Conservation (phyloP, 495 filamentous ascomycete genomes). For the Neurospora discreta region DNA sequence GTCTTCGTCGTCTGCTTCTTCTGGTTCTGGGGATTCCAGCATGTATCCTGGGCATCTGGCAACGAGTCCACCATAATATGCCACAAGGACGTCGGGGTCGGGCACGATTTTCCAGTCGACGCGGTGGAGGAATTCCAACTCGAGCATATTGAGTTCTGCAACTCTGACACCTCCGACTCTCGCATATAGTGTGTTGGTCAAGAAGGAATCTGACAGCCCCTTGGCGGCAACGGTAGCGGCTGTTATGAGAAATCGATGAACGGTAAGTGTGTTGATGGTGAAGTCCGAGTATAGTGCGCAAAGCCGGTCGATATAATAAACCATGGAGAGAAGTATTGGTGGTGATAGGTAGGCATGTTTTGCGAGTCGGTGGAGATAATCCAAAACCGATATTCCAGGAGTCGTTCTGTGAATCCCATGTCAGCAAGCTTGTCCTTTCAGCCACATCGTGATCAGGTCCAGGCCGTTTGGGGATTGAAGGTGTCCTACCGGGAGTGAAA, state of each 20-base stretch:
- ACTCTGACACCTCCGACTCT: constrained; percentile 85
- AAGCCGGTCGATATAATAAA: constrained; percentile 96
- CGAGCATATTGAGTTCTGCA: constrained; percentile 80
- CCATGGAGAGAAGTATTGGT: constrained; percentile 96
- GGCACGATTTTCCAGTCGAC: constrained; percentile 97
- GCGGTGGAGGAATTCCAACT: constrained; percentile 82
- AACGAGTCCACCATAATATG: constrained; percentile 84
- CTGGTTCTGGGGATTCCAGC: constrained; percentile 23
- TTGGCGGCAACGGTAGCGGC: constrained; percentile 93
- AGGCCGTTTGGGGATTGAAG: neutral
- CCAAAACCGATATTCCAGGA: constrained; percentile 82
- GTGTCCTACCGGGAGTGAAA: constrained; percentile 76
- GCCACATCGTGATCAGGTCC: neutral
- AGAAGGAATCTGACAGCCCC: constrained; percentile 90
- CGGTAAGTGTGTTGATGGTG: constrained; percentile 86
- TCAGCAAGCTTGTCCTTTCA: neutral
- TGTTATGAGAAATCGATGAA: constrained; percentile 93
- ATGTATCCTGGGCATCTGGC: constrained; percentile 39
- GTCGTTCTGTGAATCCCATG: constrained; percentile 48
- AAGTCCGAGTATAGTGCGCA: constrained; percentile 87
- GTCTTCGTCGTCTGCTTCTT: constrained; percentile 6
- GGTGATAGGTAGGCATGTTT: constrained; percentile 89
- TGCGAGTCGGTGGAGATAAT: constrained; percentile 85
- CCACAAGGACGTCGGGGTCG: constrained; percentile 79
- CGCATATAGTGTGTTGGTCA: constrained; percentile 95